These are phyloP conservation scores for Ceratobasidium sp. DNA, from an alignment of 1,284 basidiomycete species.

Conservation along the genomic window DNA sequence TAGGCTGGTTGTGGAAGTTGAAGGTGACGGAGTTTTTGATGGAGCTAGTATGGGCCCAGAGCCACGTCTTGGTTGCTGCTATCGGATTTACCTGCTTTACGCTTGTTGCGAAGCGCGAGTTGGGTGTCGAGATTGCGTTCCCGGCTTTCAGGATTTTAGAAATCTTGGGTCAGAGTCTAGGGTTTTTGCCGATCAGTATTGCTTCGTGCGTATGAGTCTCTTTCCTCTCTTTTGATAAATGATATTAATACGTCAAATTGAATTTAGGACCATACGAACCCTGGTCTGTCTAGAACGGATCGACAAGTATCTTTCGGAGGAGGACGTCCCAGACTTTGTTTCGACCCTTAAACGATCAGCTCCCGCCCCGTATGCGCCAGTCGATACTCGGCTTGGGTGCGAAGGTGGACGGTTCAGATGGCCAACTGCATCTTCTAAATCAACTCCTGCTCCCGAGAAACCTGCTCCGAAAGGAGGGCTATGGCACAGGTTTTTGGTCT, in stretches of 20 bases:
- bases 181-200: constrained; percentile 47
- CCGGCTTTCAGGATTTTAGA: constrained; percentile 41
- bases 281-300: constrained; percentile 27
- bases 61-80: constrained; percentile 33
- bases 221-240: background rate
- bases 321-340: background rate
- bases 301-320: constrained; percentile 41
- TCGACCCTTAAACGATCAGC: constrained; percentile 14
- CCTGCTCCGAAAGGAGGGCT: background rate
- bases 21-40: constrained; percentile 10
- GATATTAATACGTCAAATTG: background rate
- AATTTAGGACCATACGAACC: background rate
- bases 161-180: constrained; percentile 40
- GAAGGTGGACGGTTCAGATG: constrained; percentile 26
- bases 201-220: constrained; percentile 1
- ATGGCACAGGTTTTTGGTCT: background rate
- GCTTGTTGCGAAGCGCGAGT: constrained; percentile 36
- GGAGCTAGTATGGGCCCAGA: constrained; percentile 39
- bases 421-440: background rate
- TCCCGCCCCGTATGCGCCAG: background rate
- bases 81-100: constrained; percentile 44
- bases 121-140: constrained; percentile 45
- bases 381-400: constrained; percentile 34
- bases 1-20: constrained; percentile 33
- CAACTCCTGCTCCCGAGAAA: constrained; percentile 2